Conservation (phyloP, 2,329 filamentous ascomycete species). For the Trichoderma koningii region DNA sequence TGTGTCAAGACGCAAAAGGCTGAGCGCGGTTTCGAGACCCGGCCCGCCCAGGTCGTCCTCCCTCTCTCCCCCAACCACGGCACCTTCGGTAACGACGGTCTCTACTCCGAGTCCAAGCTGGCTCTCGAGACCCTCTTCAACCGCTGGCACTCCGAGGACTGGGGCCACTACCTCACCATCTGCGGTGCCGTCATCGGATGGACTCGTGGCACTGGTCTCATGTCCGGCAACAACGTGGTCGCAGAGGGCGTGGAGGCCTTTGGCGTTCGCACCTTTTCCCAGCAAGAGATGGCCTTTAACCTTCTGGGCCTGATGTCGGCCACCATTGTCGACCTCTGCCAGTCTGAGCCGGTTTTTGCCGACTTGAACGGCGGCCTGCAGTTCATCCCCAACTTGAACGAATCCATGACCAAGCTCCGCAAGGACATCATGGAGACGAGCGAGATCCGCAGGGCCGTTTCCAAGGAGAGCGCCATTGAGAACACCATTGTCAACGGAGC, state of each 20-base stretch:
- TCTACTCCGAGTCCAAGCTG: conserved; percentile 98
- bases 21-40: conserved; percentile 85
- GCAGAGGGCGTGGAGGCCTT: conserved; percentile 96
- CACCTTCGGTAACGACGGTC: conserved; percentile 95
- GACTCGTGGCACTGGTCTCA: conserved; percentile 97
- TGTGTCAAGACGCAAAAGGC: conserved; percentile 89
- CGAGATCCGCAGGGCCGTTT: conserved; percentile 89
- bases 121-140: conserved; percentile 97
- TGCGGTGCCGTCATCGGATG: conserved; percentile 98
- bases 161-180: conserved; percentile 96
- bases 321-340: conserved; percentile 90
- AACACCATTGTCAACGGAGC: conserved; percentile 97
- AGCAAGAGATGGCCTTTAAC: conserved; percentile 99
- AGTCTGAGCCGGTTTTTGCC: conserved; percentile 91
- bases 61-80: conserved; percentile 97
- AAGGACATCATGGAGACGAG: conserved; percentile 95
- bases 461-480: conserved; percentile 93
- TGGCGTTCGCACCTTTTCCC: conserved; percentile 96
- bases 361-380: conserved; percentile 97
- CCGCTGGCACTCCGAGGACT: conserved; percentile 96
- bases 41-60: conserved; percentile 93
- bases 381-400: conserved; percentile 94
- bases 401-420: conserved; percentile 88
- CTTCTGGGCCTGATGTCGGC: conserved; percentile 94
- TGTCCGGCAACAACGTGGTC: conserved; percentile 97